Base-by-base conservation (phyloP, 2,329 filamentous ascomycete species). In the Hymenoscyphus infarciens region DNA sequence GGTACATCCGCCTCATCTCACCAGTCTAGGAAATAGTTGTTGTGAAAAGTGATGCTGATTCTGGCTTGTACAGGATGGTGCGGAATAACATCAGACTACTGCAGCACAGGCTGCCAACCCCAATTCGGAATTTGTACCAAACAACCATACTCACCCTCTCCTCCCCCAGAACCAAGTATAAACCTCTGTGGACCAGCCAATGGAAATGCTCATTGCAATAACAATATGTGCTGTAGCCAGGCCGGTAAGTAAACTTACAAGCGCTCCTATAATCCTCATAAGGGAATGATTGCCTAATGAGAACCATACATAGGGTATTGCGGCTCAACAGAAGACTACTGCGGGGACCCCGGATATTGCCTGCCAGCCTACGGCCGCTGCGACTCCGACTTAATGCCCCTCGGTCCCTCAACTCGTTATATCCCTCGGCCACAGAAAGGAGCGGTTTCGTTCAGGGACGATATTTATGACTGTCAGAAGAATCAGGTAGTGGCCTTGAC, bases 401-500 rank as follows among this genome's bases (percentile, higher is more conserved):
- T 80, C 66, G 86, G 86, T 0, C 75, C 77, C 15, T 81, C 84
- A 64, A 88, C 85, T 1, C 77, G 77, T 2, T 74, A 75, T 3
- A 72, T 85, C 54, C 55, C 61, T 2, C 56, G 87, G 11, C 77
- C 82, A 1, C 77, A 82, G 57, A 65, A 83, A 1, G 86, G 86
- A n/a, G 75, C 67, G 2, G 76, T 87, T 4, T 74, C 77, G 0
- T 87, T 87, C 60, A 85, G 84, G 16, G 78, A 81, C 55, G 81
- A 81, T 35, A 83, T 88, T 64, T 83, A 83, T 67, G 75, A 79
- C 65, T 86, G 83, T 65, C 75, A 76, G 19, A 76, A 78, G 25
- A 77, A 80, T 1, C 83, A 84, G 57, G 83, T 83, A 3, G 80
- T 90, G 65, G 87, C 87, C 19, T 72, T 90, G 61, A 88, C 87